phyloP scores from a whole-genome alignment of 179 eudicot genomes.

The Spinacia oleracea region DNA sequence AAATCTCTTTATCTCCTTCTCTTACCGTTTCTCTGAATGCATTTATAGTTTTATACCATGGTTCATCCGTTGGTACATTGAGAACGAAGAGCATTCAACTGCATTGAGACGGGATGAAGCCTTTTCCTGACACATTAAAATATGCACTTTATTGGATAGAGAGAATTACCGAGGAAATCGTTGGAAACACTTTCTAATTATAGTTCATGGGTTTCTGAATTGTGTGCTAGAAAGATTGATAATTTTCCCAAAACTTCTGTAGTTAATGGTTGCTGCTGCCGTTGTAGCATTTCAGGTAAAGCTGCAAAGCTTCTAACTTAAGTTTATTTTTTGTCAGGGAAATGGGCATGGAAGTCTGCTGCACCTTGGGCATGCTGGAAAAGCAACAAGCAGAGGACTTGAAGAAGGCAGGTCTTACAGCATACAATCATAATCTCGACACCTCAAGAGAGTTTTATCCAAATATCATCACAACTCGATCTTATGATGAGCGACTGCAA shows the following conservation, averaged over 20 bases:
- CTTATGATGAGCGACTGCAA: constrained; percentile 86
- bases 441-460: constrained; percentile 97
- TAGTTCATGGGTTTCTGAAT: neutral
- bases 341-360: constrained; percentile 99
- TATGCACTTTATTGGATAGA: neutral
- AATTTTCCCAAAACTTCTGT: neutral
- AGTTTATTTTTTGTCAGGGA: constrained; percentile 49
- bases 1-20: neutral
- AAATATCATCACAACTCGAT: constrained; percentile 80
- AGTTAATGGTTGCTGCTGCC: neutral
- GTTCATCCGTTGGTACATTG: neutral
- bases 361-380: constrained; percentile 98
- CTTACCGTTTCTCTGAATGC: neutral
- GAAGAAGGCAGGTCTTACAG: constrained; percentile 94
- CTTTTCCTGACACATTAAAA: neutral
- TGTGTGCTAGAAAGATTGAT: neutral
- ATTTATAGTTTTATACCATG: neutral
- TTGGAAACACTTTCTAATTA: neutral
- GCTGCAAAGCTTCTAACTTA: neutral
- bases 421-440: constrained; percentile 97
- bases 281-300: neutral
- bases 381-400: constrained; percentile 91
- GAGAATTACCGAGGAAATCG: neutral
- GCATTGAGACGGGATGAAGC: neutral
- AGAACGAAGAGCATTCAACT: neutral